Conservation (phyloP, 331 rosid species). For the Phaseolus coccineus region DNA sequence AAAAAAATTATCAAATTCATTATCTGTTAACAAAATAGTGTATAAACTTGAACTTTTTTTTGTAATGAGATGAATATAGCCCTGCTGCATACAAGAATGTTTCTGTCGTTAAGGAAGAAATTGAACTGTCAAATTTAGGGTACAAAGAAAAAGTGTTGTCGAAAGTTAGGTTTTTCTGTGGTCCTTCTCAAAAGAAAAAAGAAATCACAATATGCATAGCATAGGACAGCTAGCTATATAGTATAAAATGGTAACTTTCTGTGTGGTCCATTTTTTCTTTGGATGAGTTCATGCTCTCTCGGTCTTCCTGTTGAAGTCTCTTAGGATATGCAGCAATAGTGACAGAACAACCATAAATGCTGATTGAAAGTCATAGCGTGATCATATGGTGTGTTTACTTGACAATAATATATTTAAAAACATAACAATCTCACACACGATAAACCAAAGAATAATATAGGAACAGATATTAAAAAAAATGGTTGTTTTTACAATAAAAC, state of each 20-base stretch:
- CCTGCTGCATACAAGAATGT: neutral
- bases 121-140: neutral
- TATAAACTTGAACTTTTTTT: too few species aligned
- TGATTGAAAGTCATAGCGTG: neutral
- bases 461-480: too few species aligned
- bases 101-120: neutral
- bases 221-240: constrained; percentile 19
- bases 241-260: constrained; percentile 1
- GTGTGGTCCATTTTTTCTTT: constrained; percentile 28
- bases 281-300: neutral
- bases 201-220: neutral
- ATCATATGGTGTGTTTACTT: too few species aligned
- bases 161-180: constrained; percentile 1
- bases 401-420: too few species aligned
- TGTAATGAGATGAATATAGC: neutral
- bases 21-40: too few species aligned
- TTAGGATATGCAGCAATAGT: neutral
- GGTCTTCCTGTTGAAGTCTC: neutral
- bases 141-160: neutral
- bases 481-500: too few species aligned
- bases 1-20: too few species aligned
- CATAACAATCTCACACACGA: too few species aligned
- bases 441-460: too few species aligned
- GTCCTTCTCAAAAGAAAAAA: neutral
- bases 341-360: neutral